phyloP scores from a whole-genome alignment of 768 basidiomycete genomes.

The Lactarius trivialis region DNA sequence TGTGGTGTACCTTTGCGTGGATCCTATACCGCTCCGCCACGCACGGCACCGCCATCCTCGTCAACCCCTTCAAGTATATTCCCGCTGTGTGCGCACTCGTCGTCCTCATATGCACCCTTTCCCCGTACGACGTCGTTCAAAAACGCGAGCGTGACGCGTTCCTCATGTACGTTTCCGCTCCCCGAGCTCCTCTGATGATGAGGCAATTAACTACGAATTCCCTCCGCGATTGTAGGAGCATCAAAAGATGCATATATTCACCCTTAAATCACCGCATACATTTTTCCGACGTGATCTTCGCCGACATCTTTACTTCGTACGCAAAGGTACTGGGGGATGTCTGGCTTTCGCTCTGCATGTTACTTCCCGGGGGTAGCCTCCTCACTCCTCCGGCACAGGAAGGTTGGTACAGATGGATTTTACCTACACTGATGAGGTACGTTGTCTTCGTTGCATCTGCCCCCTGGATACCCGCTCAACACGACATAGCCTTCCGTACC shows the following conservation, averaged over 20 bases:
- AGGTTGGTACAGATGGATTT: constrained; percentile 64
- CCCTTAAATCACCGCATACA: constrained; percentile 53
- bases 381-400: constrained; percentile 54
- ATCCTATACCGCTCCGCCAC: constrained; percentile 55
- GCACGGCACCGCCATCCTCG: constrained; percentile 46
- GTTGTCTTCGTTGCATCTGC: constrained; percentile 17
- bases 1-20: constrained; percentile 66
- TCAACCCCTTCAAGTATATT: constrained; percentile 73
- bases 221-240: constrained; percentile 40
- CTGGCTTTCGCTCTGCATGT: constrained; percentile 82
- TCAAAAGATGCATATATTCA: constrained; percentile 72
- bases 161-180: constrained; percentile 52
- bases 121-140: constrained; percentile 60
- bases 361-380: constrained; percentile 78
- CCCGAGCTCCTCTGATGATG: constrained; percentile 1
- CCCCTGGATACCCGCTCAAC: neutral
- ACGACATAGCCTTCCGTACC: constrained; percentile 68
- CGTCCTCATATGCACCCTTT: constrained; percentile 50
- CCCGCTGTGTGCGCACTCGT: constrained; percentile 61
- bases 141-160: constrained; percentile 73
- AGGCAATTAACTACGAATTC: neutral
- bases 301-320: constrained; percentile 94
- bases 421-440: constrained; percentile 85
- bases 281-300: constrained; percentile 90
- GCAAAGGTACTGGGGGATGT: constrained; percentile 95